Evolutionary conservation across 257 asterid species (phyloP), one percentile per base, ranked within the genome.

Genomic region (Apocynum venetum): DNA sequence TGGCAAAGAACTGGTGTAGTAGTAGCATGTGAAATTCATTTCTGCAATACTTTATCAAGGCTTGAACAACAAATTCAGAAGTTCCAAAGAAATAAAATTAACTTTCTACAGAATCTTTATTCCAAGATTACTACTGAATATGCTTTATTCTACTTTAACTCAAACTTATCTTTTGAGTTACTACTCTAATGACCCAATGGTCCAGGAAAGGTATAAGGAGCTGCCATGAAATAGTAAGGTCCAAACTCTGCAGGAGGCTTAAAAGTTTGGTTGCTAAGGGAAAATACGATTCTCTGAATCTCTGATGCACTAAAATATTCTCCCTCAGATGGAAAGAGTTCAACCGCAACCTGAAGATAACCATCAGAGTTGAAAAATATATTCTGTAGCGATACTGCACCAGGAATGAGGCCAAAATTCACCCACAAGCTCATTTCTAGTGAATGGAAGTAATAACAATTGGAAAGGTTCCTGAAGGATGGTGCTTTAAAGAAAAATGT

Each of bases 211-310:
- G 83, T 48, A 57, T 93, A 93, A 0, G 94, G 90, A 53, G 84
- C 82, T 36, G 97, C 97, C 46, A 88, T 86, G 44, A 93, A 93
- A 82, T 86, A 87, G 78, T 93, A 93, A 0, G 98, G 98, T 44
- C 98, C 98, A 72, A 91, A 91, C 81, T 89, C 89, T 40, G 71
- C 82, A 60, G 98, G 93, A 31, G 98, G 98, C 85, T 90, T 93
- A 83, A 83, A 93, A 35, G 93, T 92, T 79, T 93, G 97, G 79
- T 83, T 90, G 73, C 91, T 90, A 48, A 93, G 81, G 1, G 89
- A 73, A 70, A 90, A 87, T 46, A 92, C 97, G 41, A 93, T 87
- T 59, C 87, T 84, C 90, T 84, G 88, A 80, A 93, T 86, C 82
- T 83, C 89, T 53, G 97, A 89, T 53, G 92, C 83, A 60, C 83